Conservation (phyloP, 192 early-diverging fungal species). For the Gonapodya prolifera region DNA sequence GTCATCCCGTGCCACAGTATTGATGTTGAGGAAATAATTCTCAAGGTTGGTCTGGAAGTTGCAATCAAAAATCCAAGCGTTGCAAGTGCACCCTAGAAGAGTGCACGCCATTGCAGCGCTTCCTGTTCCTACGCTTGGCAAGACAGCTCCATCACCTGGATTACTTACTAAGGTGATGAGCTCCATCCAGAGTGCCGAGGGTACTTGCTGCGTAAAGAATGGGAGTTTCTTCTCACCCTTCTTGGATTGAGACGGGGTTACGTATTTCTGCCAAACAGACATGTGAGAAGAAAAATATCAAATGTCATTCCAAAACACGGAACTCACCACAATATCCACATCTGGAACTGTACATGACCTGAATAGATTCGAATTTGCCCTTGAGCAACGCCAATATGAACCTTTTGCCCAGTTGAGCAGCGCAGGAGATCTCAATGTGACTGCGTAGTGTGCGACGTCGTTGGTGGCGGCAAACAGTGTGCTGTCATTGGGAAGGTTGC, state of each 20-base stretch:
- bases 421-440: background rate
- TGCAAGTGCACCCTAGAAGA: background rate
- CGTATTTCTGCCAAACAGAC: background rate
- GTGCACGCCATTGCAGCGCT: background rate
- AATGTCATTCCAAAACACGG: background rate
- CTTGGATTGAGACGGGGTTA: background rate
- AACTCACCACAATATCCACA: background rate
- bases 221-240: background rate
- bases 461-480: background rate
- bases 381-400: background rate
- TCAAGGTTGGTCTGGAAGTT: background rate
- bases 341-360: background rate
- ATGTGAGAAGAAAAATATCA: background rate
- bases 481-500: background rate
- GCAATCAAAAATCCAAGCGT: background rate
- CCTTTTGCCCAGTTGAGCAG: background rate
- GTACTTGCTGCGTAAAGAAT: background rate
- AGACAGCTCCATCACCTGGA: background rate
- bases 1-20: background rate
- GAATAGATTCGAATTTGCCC: background rate
- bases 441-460: background rate
- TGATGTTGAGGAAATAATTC: background rate
- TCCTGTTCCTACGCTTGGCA: background rate
- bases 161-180: background rate
- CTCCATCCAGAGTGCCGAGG: background rate